phyloP scores from a whole-genome alignment of 1,139 yeast genomes.

The Kodamaea derodonti region DNA sequence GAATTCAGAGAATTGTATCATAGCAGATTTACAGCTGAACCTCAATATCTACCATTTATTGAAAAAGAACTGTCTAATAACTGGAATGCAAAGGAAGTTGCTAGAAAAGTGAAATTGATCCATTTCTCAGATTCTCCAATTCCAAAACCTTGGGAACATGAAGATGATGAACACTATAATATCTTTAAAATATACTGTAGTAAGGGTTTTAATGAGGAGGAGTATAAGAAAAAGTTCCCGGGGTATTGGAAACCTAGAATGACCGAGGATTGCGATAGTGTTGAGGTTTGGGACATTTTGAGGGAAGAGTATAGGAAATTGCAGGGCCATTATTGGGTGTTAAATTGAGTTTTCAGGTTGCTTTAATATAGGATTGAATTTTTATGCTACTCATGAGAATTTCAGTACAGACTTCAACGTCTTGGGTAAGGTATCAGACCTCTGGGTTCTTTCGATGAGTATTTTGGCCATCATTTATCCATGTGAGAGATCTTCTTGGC shows the following conservation, averaged over 20 bases:
- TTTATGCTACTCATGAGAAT: too few species aligned
- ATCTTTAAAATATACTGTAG: conserved; percentile 25
- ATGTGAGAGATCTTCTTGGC: too few species aligned
- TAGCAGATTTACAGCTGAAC: conserved; percentile 24
- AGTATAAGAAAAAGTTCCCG: conserved; percentile 19
- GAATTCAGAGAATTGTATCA: conserved; percentile 38
- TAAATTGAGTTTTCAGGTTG: too few species aligned
- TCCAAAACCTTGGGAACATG: conserved; percentile 43
- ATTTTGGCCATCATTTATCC: too few species aligned
- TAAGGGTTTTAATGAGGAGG: conserved; percentile 9
- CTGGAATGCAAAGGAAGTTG: conserved; percentile 26
- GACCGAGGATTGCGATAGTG: conserved; percentile 33
- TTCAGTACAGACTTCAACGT: too few species aligned
- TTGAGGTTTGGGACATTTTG: conserved; percentile 24
- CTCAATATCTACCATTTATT: conserved; percentile 31
- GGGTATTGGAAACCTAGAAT: conserved; percentile 24
- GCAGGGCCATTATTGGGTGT: neutral
- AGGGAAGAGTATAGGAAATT: conserved; percentile 7
- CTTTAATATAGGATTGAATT: too few species aligned
- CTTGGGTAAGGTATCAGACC: too few species aligned
- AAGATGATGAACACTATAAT: conserved; percentile 19
- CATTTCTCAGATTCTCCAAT: conserved; percentile 47
- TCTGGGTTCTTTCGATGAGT: too few species aligned
- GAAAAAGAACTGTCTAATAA: conserved; percentile 15
- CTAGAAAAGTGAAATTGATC: conserved; percentile 23